A percentile compares a stretch with the other conserved stretches of the same genome.
These are phyloP conservation scores for Kwoniella bestiolae DNA, from an alignment of 768 basidiomycete species.

Conservation along the genomic window DNA sequence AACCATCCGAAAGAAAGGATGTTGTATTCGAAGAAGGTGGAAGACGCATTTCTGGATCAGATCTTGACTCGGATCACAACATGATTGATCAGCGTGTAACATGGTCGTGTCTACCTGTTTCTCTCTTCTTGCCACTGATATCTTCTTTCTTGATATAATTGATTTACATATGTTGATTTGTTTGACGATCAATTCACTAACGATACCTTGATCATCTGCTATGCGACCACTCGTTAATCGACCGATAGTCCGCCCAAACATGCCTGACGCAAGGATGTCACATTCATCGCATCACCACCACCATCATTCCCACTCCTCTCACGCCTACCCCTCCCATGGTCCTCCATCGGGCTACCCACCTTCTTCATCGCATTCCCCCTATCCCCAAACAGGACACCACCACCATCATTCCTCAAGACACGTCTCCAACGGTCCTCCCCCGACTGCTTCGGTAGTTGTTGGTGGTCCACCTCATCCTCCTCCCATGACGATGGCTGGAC, in stretches of 20 bases:
- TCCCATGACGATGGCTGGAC: constrained; percentile 28
- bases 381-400: constrained; percentile 28
- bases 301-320: constrained; percentile 27
- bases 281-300: constrained; percentile 27
- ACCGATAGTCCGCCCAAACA: constrained; percentile 6
- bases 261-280: constrained; percentile 28
- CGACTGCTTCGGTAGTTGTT: constrained; percentile 17
- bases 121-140: background rate
- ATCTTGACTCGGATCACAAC: background rate
- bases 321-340: constrained; percentile 26
- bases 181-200: background rate
- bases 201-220: background rate
- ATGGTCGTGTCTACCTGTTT: no score
- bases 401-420: constrained; percentile 30
- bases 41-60: background rate
- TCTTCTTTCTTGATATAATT: background rate
- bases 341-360: constrained; percentile 26
- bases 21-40: background rate
- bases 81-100: no score
- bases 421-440: constrained; percentile 29
- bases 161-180: no score
- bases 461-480: constrained; percentile 30
- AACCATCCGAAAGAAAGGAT: background rate
- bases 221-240: constrained; percentile 24
- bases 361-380: constrained; percentile 28